phyloP scores from a whole-genome alignment of 2,329 filamentous ascomycete species.

The Neonectria ditissima region DNA sequence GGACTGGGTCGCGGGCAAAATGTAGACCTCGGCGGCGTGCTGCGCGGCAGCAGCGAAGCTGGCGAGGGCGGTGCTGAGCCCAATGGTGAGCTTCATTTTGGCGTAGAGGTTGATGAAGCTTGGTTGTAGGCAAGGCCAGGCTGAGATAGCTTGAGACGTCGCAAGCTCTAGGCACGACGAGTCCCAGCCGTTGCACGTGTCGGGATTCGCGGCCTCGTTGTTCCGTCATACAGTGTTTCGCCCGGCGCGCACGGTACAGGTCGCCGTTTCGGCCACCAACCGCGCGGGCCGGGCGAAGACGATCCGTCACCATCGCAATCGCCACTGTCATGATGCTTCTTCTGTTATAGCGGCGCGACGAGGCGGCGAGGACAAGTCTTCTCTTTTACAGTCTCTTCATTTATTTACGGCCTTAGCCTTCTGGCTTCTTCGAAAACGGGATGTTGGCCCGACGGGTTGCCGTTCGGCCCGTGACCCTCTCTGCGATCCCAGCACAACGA shows the following conservation, averaged over 20 bases:
- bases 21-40: conserved; percentile 64
- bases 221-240: conserved; percentile 46
- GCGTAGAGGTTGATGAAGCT: conserved; percentile 48
- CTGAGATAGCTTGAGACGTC: conserved; percentile 49
- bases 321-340: conserved; percentile 37
- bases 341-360: conserved; percentile 25
- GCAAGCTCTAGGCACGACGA: conserved; percentile 45
- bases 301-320: conserved; percentile 20
- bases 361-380: conserved; percentile 14
- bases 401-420: conserved; percentile 2
- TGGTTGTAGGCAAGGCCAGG: conserved; percentile 36
- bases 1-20: conserved; percentile 55
- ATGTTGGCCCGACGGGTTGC: conserved; percentile 44
- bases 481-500: conserved; percentile 38
- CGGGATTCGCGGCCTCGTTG: conserved; percentile 45
- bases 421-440: conserved; percentile 13
- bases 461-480: conserved; percentile 39
- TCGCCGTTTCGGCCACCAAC: conserved; percentile 16
- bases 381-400: conserved; percentile 4
- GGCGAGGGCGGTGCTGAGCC: conserved; percentile 54
- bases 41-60: conserved; percentile 54
- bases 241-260: background rate
- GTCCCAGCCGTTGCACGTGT: conserved; percentile 41
- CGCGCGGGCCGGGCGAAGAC: conserved; percentile 17
- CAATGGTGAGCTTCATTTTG: conserved; percentile 59